These are phyloP conservation scores for Musa acuminata DNA, from an alignment of 176 grass and related monocot genomes.

Conservation along the genomic window DNA sequence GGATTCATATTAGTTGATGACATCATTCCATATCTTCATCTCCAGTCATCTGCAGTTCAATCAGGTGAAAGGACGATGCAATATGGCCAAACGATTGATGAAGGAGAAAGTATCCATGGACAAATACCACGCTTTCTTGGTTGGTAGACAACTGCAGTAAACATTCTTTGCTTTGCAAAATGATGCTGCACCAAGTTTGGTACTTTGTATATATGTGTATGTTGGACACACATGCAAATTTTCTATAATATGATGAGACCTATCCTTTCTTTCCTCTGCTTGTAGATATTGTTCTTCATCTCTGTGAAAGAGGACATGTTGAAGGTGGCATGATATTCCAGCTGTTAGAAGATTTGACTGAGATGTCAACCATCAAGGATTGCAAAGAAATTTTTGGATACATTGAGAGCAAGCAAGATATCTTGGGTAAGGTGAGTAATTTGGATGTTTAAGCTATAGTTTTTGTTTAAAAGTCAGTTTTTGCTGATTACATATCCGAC, in stretches of 20 bases:
- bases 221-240: background rate
- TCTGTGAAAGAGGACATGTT: slow-evolving; percentile 93
- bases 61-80: slow-evolving; percentile 81
- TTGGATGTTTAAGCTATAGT: background rate
- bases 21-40: slow-evolving; percentile 28
- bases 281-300: slow-evolving; percentile 81
- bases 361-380: slow-evolving; percentile 95
- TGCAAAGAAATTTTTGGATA: slow-evolving; percentile 99
- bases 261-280: slow-evolving; percentile 1
- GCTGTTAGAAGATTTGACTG: slow-evolving; percentile 89
- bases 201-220: background rate
- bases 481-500: background rate
- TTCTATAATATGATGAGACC: slow-evolving; percentile 13
- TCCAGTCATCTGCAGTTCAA: slow-evolving; percentile 79
- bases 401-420: slow-evolving; percentile 94
- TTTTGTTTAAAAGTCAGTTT: background rate
- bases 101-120: slow-evolving; percentile 42
- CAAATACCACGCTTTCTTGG: slow-evolving; percentile 80
- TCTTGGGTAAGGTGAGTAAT: slow-evolving; percentile 88
- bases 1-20: slow-evolving; percentile 9
- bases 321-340: slow-evolving; percentile 98
- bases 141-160: slow-evolving; percentile 29
- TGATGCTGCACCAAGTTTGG: slow-evolving; percentile 1
- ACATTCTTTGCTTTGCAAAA: slow-evolving; percentile 1
- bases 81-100: slow-evolving; percentile 38